Base-by-base conservation (phyloP, 1,284 basidiomycete species). In the Cryptococcus amylolentus region DNA sequence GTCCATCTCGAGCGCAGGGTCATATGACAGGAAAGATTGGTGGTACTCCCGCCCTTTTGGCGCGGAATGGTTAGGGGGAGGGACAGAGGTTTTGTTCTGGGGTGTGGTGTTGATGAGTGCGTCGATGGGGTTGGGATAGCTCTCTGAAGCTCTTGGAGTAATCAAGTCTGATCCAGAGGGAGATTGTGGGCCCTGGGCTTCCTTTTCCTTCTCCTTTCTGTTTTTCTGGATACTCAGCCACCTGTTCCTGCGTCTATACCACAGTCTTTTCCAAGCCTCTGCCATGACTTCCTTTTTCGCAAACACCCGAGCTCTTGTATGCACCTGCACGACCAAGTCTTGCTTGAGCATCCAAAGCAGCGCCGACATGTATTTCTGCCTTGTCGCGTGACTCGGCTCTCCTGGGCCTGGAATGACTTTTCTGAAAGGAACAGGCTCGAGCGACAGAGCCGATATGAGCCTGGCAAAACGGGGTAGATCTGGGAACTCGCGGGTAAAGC, bases 281-380 rank as follows among this genome's bases (percentile, higher is more conserved):
- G 83, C 77, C 76, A 97, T 97, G 56, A 97, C 79, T 43, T 84
- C 83, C 2, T 83, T 81, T 0, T 88, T 86, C 0, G 88, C 91
- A 20, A 94, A 82, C 38, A 98, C 82, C 40, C 94, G 86, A 51
- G 95, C 84, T 42, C 88, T 85, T 8, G 93, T 84, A 71, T 94
- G 93, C 45, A 94, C 81, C 37, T 91, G 89, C 54, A 89, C 83
- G 23, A 97, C 80, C 57, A 98, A 82, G 64, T 91, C 89, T 50
- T 86, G 84, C 62, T 89, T 88, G 40, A 98, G 81, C 79, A 98
- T 84, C 93, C 94, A 98, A 45, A 88, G 78, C n/a, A 98, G 84
- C 39, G 93, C 88, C 42, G 89, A 85, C 55, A 88, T 83, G 70
- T 89, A 95, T 43, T 86, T 75, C 14, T 84, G 80, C 31, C 91